A percentile compares a stretch with the other conserved stretches of the same genome.
Conservation (phyloP, 1,139 yeast species). For the Yarrowia galli region DNA sequence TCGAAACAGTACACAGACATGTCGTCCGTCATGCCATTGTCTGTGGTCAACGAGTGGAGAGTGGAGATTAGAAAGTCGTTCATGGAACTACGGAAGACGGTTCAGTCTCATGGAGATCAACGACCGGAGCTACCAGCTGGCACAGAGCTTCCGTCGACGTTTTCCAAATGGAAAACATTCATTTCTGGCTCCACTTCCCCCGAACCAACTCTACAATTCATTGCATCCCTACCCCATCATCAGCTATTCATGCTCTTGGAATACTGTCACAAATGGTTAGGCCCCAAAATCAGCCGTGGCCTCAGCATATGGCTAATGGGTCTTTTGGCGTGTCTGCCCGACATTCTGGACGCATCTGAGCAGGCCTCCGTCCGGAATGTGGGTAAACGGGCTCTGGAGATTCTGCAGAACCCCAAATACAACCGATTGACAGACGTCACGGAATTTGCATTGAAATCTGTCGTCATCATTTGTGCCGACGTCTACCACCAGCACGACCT, state of each 20-base stretch:
- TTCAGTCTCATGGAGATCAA: neutral
- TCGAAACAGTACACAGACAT: conserved; percentile 7
- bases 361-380: conserved; percentile 21
- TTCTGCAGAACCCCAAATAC: conserved; percentile 31
- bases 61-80: conserved; percentile 15
- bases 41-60: conserved; percentile 30
- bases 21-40: neutral
- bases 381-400: conserved; percentile 30
- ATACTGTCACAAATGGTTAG: conserved; percentile 31
- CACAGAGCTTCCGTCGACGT: conserved; percentile 9
- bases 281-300: conserved; percentile 19
- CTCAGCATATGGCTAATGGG: conserved; percentile 34
- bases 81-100: conserved; percentile 5
- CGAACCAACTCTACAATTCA: conserved; percentile 14
- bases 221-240: conserved; percentile 21
- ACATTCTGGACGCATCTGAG: conserved; percentile 33
- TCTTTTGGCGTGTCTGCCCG: conserved; percentile 21
- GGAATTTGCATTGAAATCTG: conserved; percentile 15
- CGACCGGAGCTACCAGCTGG: conserved; percentile 11
- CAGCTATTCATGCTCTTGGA: conserved; percentile 24
- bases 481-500: conserved; percentile 21
- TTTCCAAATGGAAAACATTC: conserved; percentile 22
- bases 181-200: conserved; percentile 1
- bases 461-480: conserved; percentile 20
- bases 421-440: conserved; percentile 19